A percentile compares a stretch with the other conserved stretches of the same genome.
phyloP scores from a whole-genome alignment of 305 asterid species.

The Fraxinus albicans region DNA sequence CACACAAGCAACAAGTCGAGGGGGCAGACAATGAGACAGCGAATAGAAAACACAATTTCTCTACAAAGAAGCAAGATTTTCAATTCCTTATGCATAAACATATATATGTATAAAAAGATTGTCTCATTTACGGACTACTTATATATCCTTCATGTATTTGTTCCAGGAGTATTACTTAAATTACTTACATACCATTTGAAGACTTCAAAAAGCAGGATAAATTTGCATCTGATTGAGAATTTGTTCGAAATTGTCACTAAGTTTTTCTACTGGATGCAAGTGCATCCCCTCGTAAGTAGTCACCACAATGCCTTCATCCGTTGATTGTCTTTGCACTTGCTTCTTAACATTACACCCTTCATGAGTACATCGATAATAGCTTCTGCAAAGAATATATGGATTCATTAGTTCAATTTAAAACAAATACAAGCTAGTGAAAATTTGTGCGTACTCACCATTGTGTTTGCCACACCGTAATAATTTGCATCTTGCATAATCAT shows the following conservation, averaged over 20 bases:
- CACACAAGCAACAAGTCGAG: neutral
- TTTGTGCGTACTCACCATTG: no score
- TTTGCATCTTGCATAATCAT: no score
- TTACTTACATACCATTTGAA: neutral
- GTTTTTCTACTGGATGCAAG: constrained; percentile 46
- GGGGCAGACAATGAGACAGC: neutral
- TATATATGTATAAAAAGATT: neutral
- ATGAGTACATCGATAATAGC: constrained; percentile 59
- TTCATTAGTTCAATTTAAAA: neutral
- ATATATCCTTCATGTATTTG: neutral
- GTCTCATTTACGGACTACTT: neutral
- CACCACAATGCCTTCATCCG: constrained; percentile 50
- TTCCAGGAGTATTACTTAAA: neutral
- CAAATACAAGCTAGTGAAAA: no score
- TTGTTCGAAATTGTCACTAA: constrained; percentile 50
- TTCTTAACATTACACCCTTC: constrained; percentile 65
- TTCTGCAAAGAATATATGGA: constrained; percentile 31
- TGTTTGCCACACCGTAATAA: no score
- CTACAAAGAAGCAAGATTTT: no score
- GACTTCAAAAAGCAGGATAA: constrained; percentile 29
- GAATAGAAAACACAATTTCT: neutral
- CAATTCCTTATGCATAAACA: neutral
- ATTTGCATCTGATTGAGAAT: constrained; percentile 49
- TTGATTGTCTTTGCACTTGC: constrained; percentile 58
- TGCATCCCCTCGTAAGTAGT: constrained; percentile 65